phyloP scores from a whole-genome alignment of 2,329 filamentous ascomycete species.

The Fusarium phyllophilum region DNA sequence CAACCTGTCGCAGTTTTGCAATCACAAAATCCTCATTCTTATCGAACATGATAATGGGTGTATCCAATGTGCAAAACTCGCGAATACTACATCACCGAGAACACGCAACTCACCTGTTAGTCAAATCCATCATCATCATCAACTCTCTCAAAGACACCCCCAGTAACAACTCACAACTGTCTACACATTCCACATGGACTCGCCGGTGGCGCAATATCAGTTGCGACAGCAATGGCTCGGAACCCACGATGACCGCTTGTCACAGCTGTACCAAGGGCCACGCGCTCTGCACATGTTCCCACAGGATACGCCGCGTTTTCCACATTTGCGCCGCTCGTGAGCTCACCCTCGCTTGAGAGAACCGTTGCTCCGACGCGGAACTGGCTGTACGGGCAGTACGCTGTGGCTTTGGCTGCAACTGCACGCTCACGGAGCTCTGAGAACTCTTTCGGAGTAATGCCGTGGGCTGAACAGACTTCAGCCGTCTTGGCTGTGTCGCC shows the following conservation, averaged over 20 bases:
- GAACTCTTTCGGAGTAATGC: slow-evolving; percentile 72
- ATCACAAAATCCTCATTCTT: slow-evolving; percentile 78
- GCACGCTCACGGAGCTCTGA: slow-evolving; percentile 69
- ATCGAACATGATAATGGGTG: slow-evolving; percentile 93
- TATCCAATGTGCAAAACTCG: slow-evolving; percentile 75
- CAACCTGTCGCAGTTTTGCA: slow-evolving; percentile 73
- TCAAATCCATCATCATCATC: slow-evolving; percentile 3
- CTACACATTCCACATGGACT: slow-evolving; percentile 96
- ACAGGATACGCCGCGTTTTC: slow-evolving; percentile 96
- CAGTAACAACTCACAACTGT: slow-evolving; percentile 74
- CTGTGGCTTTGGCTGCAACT: slow-evolving; percentile 76
- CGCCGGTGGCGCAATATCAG: slow-evolving; percentile 75
- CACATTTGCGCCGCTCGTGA: slow-evolving; percentile 78
- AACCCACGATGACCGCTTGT: slow-evolving; percentile 67
- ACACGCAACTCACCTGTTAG: slow-evolving; percentile 27
- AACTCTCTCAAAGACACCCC: not conserved
- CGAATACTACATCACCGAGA: slow-evolving; percentile 66
- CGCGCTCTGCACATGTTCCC: slow-evolving; percentile 93
- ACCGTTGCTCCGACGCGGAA: slow-evolving; percentile 91
- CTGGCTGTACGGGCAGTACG: slow-evolving; percentile 93
- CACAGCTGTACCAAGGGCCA: slow-evolving; percentile 86
- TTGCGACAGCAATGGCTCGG: slow-evolving; percentile 85
- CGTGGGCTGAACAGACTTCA: slow-evolving; percentile 47
- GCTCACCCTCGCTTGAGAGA: slow-evolving; percentile 62
- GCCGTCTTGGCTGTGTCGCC: slow-evolving; percentile 43